Evolutionary conservation across 2,329 filamentous ascomycete species (phyloP).

Genomic region (Exophiala calicioides): DNA sequence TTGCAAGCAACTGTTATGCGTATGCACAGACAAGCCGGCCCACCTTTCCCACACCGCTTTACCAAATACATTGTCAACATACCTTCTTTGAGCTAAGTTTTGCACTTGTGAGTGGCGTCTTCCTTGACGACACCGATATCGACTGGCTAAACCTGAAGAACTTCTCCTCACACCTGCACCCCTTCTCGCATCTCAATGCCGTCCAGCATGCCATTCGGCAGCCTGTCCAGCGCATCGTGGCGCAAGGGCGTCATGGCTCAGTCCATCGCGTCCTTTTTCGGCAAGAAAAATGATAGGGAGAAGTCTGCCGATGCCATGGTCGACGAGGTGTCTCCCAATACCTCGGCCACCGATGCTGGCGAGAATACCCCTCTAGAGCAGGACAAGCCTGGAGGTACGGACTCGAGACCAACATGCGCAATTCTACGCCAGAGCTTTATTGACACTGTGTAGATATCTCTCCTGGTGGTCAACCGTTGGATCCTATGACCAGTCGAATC

Average conservation of each 20-base stretch:
- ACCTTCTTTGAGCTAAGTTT: slow-evolving; percentile 12
- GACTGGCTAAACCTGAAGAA: not conserved
- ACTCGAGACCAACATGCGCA: not conserved
- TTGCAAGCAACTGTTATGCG: too few species aligned
- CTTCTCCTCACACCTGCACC: not conserved
- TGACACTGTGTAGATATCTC: not conserved
- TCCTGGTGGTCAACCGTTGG: not conserved
- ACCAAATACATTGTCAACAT: slow-evolving; percentile 15
- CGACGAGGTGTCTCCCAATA: slow-evolving; percentile 5
- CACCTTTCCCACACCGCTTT: slow-evolving; percentile 6
- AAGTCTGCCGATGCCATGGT: slow-evolving; percentile 1
- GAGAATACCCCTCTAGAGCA: not conserved
- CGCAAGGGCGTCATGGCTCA: slow-evolving; percentile 11
- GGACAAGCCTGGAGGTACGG: slow-evolving; percentile 7
- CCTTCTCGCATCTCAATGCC: not conserved
- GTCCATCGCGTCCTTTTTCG: slow-evolving; percentile 14
- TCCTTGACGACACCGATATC: not conserved
- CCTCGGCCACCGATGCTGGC: slow-evolving; percentile 1
- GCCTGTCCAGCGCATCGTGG: slow-evolving; percentile 10
- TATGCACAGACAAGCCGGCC: slow-evolving; percentile 6
- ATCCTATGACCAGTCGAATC: slow-evolving; percentile 21
- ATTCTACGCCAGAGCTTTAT: not conserved
- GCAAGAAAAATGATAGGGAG: slow-evolving; percentile 6
- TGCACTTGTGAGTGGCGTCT: slow-evolving; percentile 1
- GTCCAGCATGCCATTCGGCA: slow-evolving; percentile 4